phyloP scores from a whole-genome alignment of 2,329 filamentous ascomycete genomes.

The Fonsecaea nubica region DNA sequence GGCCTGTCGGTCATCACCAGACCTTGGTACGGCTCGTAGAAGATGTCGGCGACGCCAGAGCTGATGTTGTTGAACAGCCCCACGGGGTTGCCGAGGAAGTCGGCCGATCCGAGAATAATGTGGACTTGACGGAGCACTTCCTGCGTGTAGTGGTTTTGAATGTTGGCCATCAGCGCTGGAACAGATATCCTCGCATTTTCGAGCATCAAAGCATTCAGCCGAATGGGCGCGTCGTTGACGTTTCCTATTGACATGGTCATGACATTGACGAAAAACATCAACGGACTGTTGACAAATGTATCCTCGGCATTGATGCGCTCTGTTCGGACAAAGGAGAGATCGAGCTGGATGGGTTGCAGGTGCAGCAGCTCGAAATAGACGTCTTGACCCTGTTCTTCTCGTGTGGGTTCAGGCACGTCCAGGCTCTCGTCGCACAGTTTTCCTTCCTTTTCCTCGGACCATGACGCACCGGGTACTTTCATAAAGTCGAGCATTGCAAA shows the following conservation, averaged over 20 bases:
- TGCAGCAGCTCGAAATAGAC: constrained; percentile 98
- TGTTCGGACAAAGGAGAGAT: constrained; percentile 95
- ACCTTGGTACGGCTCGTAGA: constrained; percentile 98
- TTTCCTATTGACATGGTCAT: constrained; percentile 99
- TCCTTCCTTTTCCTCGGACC: constrained; percentile 82
- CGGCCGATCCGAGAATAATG: constrained; percentile 94
- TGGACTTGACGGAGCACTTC: constrained; percentile 95
- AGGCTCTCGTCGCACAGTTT: constrained; percentile 87
- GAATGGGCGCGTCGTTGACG: constrained; percentile 94
- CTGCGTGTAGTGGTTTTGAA: constrained; percentile 95
- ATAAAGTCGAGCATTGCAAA: constrained; percentile 94
- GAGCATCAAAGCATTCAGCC: constrained; percentile 89
- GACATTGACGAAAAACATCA: constrained; percentile 99
- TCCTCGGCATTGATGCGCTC: constrained; percentile 96
- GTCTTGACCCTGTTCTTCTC: constrained; percentile 84
- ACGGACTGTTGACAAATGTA: constrained; percentile 85
- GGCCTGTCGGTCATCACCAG: constrained; percentile 95
- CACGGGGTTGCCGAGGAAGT: constrained; percentile 97
- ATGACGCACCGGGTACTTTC: constrained; percentile 87
- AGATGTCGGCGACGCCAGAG: constrained; percentile 95
- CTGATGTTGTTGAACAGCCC: constrained; percentile 98
- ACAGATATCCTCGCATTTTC: constrained; percentile 94
- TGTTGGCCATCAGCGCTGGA: constrained; percentile 79
- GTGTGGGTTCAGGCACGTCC: constrained; percentile 88
- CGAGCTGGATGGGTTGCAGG: constrained; percentile 96